These are phyloP conservation scores for Lichtheimia ornata DNA, from an alignment of 371 early-diverging fungal species.

Conservation along the genomic window DNA sequence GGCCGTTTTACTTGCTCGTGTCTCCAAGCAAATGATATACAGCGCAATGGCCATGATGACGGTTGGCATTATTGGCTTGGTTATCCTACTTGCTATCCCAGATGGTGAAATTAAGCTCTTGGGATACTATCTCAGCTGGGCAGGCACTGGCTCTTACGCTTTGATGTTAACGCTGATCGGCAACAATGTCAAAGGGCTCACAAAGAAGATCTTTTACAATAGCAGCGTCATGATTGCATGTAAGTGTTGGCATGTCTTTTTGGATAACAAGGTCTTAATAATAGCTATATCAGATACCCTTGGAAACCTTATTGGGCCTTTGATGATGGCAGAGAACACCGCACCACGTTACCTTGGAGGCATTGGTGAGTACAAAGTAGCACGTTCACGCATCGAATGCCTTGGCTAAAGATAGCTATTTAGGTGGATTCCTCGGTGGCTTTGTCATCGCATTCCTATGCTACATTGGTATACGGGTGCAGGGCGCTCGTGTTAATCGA, in stretches of 20 bases:
- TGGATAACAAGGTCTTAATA: neutral
- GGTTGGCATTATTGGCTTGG: slow-evolving; percentile 20
- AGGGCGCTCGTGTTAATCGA: slow-evolving; percentile 21
- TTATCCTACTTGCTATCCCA: slow-evolving; percentile 31
- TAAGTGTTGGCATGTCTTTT: neutral
- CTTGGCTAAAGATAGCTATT: neutral
- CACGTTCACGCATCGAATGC: too few relatives aligned
- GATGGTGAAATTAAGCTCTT: slow-evolving; percentile 21
- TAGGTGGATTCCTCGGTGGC: slow-evolving; percentile 8
- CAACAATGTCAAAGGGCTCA: slow-evolving; percentile 20
- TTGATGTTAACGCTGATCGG: slow-evolving; percentile 21
- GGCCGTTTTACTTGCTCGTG: slow-evolving; percentile 5
- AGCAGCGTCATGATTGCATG: slow-evolving; percentile 25
- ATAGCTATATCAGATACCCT: slow-evolving; percentile 5
- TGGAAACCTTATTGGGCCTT: slow-evolving; percentile 18
- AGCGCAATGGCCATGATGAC: slow-evolving; percentile 10
- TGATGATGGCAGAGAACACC: slow-evolving; percentile 11
- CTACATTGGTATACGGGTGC: slow-evolving; percentile 12
- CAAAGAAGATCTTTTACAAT: slow-evolving; percentile 24
- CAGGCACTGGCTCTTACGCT: slow-evolving; percentile 24
- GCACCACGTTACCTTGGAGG: slow-evolving; percentile 23
- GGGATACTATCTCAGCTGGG: slow-evolving; percentile 29
- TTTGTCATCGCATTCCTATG: slow-evolving; percentile 10
- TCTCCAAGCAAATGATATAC: slow-evolving; percentile 12
- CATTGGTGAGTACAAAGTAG: slow-evolving; percentile 11